Base-by-base conservation (phyloP, 2,329 filamentous ascomycete species). In the Colletotrichum echinochloae region DNA sequence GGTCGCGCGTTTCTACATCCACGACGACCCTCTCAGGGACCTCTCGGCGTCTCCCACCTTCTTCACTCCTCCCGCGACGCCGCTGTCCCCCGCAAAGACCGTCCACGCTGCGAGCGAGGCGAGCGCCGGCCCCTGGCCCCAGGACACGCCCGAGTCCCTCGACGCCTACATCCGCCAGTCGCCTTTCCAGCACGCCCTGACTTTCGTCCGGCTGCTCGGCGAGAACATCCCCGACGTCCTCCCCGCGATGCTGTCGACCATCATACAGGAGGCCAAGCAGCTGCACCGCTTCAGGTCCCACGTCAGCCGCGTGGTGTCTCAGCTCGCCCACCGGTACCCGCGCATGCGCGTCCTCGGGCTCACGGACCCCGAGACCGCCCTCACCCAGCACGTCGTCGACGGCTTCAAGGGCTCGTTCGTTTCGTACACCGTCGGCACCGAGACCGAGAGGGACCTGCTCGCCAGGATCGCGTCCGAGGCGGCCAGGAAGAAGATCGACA, bases 391-490 rank as follows among this genome's bases (percentile, higher is more conserved):
- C 33, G 66, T 83, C 5, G 61, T 84, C 0, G 83, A 81, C 12
- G 84, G 84, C 1, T 84, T 82, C 4, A 84, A 83, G 3, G 79
- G 78, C 14, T 77, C 82, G 0, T 76, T 72, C 16, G 30, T 55
- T 7, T 65, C 70, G 2, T 81, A 81, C 66, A 77, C 73, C 1
- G 78, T 75, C 48, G 80, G 79, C 1, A 78, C 79, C 41, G 73
- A 79, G 65, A 74, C 75, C 7, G 57, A 60, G 20, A 65, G 70
- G 6, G 77, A 77, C 9, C 59, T 80, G 1, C 60, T 72, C 0
- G 33, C 60, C 8, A 74, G 75, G 1, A 23, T 78, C 1, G 55
- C 67, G 2, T 74, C 77, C 48, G 77, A 80, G 18, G 73, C 76
- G 0, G 75, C 78, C 52, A 68, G 73, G 18, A 66, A 66, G 5